phyloP scores from a whole-genome alignment of 768 basidiomycete species.

The Pleurotus tuber-regium region DNA sequence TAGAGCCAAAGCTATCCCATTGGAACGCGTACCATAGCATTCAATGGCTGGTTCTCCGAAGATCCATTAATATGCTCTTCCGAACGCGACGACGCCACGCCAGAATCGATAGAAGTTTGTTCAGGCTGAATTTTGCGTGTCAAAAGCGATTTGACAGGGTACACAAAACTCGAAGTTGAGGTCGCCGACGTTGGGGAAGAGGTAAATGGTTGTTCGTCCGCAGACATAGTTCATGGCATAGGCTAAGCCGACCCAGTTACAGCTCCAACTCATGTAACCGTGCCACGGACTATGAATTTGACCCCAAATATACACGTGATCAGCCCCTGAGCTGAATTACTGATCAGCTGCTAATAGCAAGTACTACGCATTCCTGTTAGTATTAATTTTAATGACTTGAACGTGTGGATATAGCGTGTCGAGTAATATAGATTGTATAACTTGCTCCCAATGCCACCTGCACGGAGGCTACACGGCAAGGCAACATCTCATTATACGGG shows the following conservation, averaged over 20 bases:
- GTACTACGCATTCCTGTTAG: too few species aligned
- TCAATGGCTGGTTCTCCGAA: background rate
- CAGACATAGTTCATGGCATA: constrained; percentile 1
- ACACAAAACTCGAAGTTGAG: constrained; percentile 1
- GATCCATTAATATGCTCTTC: background rate
- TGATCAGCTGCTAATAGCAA: too few species aligned
- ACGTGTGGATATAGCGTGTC: too few species aligned
- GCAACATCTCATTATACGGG: too few species aligned
- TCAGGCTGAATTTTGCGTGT: background rate
- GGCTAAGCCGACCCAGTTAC: background rate
- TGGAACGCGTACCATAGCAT: too few species aligned
- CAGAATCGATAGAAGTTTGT: background rate
- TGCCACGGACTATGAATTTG: background rate
- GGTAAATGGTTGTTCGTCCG: background rate
- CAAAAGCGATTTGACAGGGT: constrained; percentile 3
- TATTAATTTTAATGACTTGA: too few species aligned
- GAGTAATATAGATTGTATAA: too few species aligned
- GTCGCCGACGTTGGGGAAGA: background rate
- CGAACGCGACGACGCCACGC: background rate
- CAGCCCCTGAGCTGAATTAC: too few species aligned
- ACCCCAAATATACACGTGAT: too few species aligned
- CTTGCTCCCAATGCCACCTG: too few species aligned
- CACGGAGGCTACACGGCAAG: too few species aligned
- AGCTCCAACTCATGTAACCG: background rate
- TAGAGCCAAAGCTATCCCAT: too few species aligned